phyloP scores from a whole-genome alignment of 1,284 basidiomycete species.

The Anthracocystis walkeri region DNA sequence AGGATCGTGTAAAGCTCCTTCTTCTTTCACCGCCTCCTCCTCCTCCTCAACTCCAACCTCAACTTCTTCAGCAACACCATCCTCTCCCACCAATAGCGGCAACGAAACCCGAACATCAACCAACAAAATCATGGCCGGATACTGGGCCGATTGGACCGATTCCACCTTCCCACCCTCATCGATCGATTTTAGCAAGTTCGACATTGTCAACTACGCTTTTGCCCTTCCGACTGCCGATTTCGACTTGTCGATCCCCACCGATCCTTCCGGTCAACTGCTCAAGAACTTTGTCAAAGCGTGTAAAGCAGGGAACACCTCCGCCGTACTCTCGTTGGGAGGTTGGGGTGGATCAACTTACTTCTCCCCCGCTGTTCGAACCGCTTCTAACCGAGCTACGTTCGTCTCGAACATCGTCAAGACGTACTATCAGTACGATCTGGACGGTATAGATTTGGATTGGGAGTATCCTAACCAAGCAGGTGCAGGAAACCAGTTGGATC shows the following conservation, averaged over 20 bases:
- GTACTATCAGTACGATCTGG: constrained; percentile 72
- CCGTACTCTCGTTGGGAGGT: constrained; percentile 59
- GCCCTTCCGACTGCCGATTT: constrained; percentile 48
- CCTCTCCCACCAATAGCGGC: background rate
- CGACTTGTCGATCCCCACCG: constrained; percentile 44
- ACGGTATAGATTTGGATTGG: constrained; percentile 76
- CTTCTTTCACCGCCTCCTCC: constrained; percentile 7
- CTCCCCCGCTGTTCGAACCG: constrained; percentile 45
- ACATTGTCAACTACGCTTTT: constrained; percentile 63
- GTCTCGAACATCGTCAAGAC: constrained; percentile 64
- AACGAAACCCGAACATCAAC: constrained; percentile 20
- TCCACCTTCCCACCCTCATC: constrained; percentile 35
- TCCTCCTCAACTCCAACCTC: constrained; percentile 4
- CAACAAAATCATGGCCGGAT: constrained; percentile 50
- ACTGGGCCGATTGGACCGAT: constrained; percentile 59
- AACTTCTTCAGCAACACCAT: background rate
- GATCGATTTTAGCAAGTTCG: constrained; percentile 58
- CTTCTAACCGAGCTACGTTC: constrained; percentile 36
- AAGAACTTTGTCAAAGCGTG: constrained; percentile 49
- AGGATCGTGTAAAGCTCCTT: constrained; percentile 24
- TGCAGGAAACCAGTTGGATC: constrained; percentile 60
- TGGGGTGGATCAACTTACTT: constrained; percentile 59
- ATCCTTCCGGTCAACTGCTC: constrained; percentile 28
- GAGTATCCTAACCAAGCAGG: constrained; percentile 69
- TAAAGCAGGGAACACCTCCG: constrained; percentile 41